Base-by-base conservation (phyloP, 2,329 filamentous ascomycete genomes). In the Ophiocordyceps polyrhachis-furcata region DNA sequence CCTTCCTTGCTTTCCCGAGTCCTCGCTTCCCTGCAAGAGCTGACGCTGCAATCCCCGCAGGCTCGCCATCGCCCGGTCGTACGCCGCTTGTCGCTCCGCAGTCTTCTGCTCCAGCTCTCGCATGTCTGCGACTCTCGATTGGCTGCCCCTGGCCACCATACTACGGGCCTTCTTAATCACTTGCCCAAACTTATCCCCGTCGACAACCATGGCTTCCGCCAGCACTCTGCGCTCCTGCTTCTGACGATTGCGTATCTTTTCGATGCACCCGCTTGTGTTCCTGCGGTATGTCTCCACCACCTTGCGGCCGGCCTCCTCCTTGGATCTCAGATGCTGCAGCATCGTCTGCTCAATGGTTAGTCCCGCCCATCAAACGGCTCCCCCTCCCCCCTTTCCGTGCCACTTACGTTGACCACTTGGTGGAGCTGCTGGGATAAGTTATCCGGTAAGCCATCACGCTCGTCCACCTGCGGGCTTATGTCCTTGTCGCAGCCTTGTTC, bases 401-500 rank as follows among this genome's bases (percentile, higher is more conserved):
- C 17, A 49, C 54, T 49, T 48, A 59, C 57, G 40, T 55, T 49
- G 15, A 58, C 49, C 15, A 55, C 40, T 11, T 35, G 46, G 31
- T 58, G 51, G 11, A 58, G 13, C 6, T 46, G 37, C 15, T 43
- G 42, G 9, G 40, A 25, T 13, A 49, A 17, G 11, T 21, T 25
- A 14, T 46, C 45, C 1, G 29, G n/a, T n/a, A 40, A 4, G 9
- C 6, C 19, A 5, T 7, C 15, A 14, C 28, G 21, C 35, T 25
- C 23, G 14, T 14, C 31, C 17, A 12, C 29, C 38, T 35, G 5
- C n/a, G 7, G 17, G 2, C 3, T 9, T n/a, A 5, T 5, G 6
- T 15, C 21, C 14, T 40, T 21, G 21, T 32, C 19, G 28, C 32
- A 13, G 40, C 15, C 25, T 14, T 19, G 17, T 20, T 7, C 38